These are phyloP conservation scores for Pyrus hybrid DNA, from an alignment of 331 rosid species.

Conservation along the genomic window DNA sequence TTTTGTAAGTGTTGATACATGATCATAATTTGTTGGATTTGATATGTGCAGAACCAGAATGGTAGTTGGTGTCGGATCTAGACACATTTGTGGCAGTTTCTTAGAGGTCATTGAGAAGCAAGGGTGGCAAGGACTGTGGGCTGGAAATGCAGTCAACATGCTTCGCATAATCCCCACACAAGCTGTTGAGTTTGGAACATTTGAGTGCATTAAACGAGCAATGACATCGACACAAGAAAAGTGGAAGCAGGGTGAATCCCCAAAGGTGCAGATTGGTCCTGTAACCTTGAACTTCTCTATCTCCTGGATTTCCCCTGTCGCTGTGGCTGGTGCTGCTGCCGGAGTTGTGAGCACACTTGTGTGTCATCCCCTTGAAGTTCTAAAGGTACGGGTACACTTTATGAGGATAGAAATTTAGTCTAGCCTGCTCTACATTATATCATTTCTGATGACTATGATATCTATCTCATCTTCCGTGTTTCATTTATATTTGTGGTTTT, in stretches of 20 bases:
- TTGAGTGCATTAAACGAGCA: slow-evolving; percentile 72
- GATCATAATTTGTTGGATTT: neutral
- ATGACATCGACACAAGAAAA: slow-evolving; percentile 65
- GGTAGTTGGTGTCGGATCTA: slow-evolving; percentile 96
- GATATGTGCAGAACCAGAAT: slow-evolving; percentile 72
- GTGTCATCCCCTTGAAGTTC: slow-evolving; percentile 95
- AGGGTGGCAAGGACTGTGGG: slow-evolving; percentile 98
- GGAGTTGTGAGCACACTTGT: slow-evolving; percentile 70
- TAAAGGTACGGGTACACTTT: slow-evolving; percentile 53
- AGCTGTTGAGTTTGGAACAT: slow-evolving; percentile 81
- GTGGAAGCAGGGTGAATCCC: slow-evolving; percentile 43
- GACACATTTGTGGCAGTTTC: slow-evolving; percentile 66
- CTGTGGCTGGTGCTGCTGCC: slow-evolving; percentile 92
- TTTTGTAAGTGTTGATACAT: neutral
- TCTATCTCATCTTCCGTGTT: neutral
- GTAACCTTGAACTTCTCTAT: slow-evolving; percentile 47
- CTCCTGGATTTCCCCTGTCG: slow-evolving; percentile 90
- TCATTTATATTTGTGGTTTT: neutral
- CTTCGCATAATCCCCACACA: slow-evolving; percentile 89
- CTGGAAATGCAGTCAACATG: slow-evolving; percentile 92
- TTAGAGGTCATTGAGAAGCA: slow-evolving; percentile 78
- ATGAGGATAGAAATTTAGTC: neutral
- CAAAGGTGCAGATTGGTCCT: slow-evolving; percentile 59
- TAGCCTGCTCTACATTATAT: neutral
- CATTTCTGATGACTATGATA: neutral